Conservation (phyloP, 139 green algal species). For the Choricystis sp. region DNA sequence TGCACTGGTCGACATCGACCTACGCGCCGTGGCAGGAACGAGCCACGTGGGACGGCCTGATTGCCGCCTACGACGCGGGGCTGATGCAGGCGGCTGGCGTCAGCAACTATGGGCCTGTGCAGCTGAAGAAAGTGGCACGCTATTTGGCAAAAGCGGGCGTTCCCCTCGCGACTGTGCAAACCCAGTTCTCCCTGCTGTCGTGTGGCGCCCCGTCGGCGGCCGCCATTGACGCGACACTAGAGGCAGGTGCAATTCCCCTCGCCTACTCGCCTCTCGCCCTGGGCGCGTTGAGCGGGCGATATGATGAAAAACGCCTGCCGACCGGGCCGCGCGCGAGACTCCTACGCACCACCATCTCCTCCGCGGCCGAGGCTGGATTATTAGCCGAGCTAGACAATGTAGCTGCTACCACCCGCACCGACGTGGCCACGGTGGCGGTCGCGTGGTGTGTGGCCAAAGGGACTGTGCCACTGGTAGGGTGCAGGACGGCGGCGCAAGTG, state of each 20-base stretch:
- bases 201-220: neutral
- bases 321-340: neutral
- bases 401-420: too few species aligned
- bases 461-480: neutral
- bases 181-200: conserved; percentile 24
- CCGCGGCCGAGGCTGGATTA: neutral
- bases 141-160: conserved; percentile 20
- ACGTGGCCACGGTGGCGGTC: too few species aligned
- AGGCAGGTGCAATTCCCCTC: conserved; percentile 27
- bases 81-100: conserved; percentile 6
- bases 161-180: conserved; percentile 16
- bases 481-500: neutral
- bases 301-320: neutral
- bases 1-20: conserved; percentile 8
- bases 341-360: neutral
- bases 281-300: conserved; percentile 16
- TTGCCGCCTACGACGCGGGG: conserved; percentile 5
- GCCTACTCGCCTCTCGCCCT: conserved; percentile 32
- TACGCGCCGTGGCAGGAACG: conserved; percentile 5
- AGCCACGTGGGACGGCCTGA: conserved; percentile 7
- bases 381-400: too few species aligned
- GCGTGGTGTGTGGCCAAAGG: neutral
- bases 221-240: conserved; percentile 7
- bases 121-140: neutral
- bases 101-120: conserved; percentile 9